Percentiles rank a stretch among this genome's conserved stretches.
Conservation (phyloP, 78 protist genomes). For the Speleostelium caveatum region DNA sequence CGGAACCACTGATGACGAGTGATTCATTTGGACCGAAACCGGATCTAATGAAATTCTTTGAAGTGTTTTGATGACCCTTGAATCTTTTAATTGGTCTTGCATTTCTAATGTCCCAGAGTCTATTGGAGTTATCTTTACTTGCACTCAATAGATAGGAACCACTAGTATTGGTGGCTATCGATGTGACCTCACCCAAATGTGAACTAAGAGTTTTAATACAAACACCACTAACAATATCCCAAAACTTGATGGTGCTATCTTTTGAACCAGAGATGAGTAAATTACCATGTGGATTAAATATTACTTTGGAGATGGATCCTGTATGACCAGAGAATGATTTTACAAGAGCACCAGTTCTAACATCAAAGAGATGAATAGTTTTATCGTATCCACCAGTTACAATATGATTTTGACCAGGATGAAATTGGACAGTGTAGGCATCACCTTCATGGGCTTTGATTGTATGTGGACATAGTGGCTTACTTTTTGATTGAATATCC, state of each 20-base stretch:
- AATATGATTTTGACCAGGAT: conserved; percentile 83
- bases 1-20: conserved; percentile 89
- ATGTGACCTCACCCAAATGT: conserved; percentile 92
- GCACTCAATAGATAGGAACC: conserved; percentile 83
- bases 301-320: conserved; percentile 64
- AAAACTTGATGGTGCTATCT: conserved; percentile 91
- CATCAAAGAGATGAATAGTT: conserved; percentile 85
- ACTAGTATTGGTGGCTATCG: conserved; percentile 73
- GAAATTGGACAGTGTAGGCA: conserved; percentile 80
- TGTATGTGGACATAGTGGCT: conserved; percentile 24
- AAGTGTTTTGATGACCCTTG: conserved; percentile 93
- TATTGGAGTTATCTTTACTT: conserved; percentile 89
- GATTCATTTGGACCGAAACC: conserved; percentile 82
- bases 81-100: conserved; percentile 82
- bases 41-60: conserved; percentile 85
- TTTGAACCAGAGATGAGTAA: conserved; percentile 89
- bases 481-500: conserved; percentile 8
- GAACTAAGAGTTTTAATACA: conserved; percentile 86
- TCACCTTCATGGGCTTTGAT: conserved; percentile 81
- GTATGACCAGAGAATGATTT: conserved; percentile 83
- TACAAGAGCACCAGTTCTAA: conserved; percentile 46
- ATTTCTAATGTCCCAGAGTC: conserved; percentile 92
- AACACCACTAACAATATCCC: conserved; percentile 93
- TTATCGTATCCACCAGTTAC: conserved; percentile 89
- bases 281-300: conserved; percentile 90